Percentiles rank a stretch among this genome's conserved stretches.
Evolutionary conservation across 441 rosid species (phyloP).

Genomic region (Gossypium schwendimanii): DNA sequence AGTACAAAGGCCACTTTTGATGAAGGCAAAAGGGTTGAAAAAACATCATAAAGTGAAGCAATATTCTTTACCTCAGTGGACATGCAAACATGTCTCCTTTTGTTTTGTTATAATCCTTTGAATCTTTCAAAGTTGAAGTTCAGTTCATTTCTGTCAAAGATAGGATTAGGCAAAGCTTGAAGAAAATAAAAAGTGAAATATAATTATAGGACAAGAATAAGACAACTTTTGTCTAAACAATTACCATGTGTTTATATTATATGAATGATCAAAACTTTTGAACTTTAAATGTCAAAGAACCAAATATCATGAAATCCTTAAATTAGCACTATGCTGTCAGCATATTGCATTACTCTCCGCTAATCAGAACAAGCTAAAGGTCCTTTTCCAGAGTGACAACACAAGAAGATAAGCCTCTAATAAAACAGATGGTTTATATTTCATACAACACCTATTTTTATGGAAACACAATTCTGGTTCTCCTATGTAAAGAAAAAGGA

Average conservation of each 20-base stretch:
- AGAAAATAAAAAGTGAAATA: not conserved
- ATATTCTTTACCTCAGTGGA: not conserved
- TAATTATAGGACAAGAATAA: not conserved
- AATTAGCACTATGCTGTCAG: not conserved
- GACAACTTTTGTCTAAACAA: no score
- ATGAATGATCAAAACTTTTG: not conserved
- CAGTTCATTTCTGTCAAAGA: not conserved
- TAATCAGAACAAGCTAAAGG: constrained; percentile 5
- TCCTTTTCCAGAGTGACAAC: not conserved
- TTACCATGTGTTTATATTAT: not conserved
- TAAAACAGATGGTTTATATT: not conserved
- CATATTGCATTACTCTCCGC: not conserved
- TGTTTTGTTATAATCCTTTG: not conserved
- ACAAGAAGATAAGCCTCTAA: not conserved
- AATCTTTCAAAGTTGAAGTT: not conserved
- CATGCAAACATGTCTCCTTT: not conserved
- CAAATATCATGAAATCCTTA: not conserved
- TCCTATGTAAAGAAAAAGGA: no score
- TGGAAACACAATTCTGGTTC: no score
- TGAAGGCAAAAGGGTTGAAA: not conserved
- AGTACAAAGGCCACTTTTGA: not conserved
- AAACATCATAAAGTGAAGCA: not conserved
- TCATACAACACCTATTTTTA: no score
- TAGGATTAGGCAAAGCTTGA: constrained; percentile 9
- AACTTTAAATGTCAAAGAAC: not conserved